Conservation (phyloP, 495 filamentous ascomycete genomes). For the Neurospora sp. region DNA sequence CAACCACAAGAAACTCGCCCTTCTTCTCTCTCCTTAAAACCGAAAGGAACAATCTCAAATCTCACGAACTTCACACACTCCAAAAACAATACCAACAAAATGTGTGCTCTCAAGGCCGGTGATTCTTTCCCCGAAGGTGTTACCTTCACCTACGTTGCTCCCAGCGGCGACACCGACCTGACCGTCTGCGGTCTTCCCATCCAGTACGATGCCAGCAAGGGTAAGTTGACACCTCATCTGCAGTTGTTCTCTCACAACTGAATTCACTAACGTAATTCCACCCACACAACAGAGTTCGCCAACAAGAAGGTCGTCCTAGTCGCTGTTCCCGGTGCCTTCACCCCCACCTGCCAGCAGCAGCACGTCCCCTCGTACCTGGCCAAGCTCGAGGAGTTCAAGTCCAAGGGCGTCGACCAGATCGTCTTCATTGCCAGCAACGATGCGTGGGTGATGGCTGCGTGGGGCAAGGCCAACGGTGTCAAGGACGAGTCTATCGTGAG, state of each 20-base stretch:
- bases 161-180: conserved; percentile 52
- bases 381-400: conserved; percentile 60
- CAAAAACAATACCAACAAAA: conserved; percentile 26
- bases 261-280: too few relatives aligned
- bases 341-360: conserved; percentile 77
- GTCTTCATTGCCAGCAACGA: conserved; percentile 86
- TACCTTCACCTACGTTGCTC: conserved; percentile 70
- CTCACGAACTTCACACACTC: background rate
- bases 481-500: conserved; percentile 70
- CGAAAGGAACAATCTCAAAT: background rate
- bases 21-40: background rate
- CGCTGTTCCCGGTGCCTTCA: conserved; percentile 90
- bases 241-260: background rate
- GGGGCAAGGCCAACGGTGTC: conserved; percentile 87
- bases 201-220: conserved; percentile 72
- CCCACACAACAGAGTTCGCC: conserved; percentile 49
- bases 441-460: conserved; percentile 86
- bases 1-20: background rate
- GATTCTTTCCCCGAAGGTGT: conserved; percentile 76
- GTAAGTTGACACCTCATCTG: conserved; percentile 13
- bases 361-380: conserved; percentile 82
- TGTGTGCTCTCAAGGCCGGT: conserved; percentile 68
- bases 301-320: conserved; percentile 89
- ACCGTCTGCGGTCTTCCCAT: conserved; percentile 70
- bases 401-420: conserved; percentile 79